These are phyloP conservation scores for Cyanophora paradoxa DNA, from an alignment of 78 protist species.

Conservation along the genomic window DNA sequence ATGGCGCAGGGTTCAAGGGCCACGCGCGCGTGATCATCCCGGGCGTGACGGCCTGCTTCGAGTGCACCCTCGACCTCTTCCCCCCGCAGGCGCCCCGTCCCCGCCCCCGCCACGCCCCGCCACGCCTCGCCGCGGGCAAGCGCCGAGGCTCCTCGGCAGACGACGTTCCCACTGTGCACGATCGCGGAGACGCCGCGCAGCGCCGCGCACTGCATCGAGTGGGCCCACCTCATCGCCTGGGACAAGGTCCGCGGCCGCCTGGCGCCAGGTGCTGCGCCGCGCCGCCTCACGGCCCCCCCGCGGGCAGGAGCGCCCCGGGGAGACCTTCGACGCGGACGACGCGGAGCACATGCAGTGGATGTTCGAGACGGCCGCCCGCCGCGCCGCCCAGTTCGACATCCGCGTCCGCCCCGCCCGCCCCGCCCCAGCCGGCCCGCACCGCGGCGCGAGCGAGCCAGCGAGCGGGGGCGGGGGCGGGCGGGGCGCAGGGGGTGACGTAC, in stretches of 20 bases:
- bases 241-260: no score
- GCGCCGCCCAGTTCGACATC: slow-evolving; percentile 79
- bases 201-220: slow-evolving; percentile 25
- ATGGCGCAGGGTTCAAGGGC: slow-evolving; percentile 75
- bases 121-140: background rate
- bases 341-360: slow-evolving; percentile 87
- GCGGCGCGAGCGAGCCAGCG: no score
- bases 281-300: no score
- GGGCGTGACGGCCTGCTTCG: slow-evolving; percentile 81
- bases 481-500: slow-evolving; percentile 1
- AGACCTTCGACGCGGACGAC: slow-evolving; percentile 88
- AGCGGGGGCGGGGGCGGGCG: background rate
- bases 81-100: slow-evolving; percentile 71
- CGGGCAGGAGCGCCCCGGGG: no score
- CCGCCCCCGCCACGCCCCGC: background rate
- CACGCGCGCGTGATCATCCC: slow-evolving; percentile 90
- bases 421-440: slow-evolving; percentile 46
- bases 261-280: no score
- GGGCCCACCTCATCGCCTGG: no score
- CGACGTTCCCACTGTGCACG: slow-evolving; percentile 89
- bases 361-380: slow-evolving; percentile 50
- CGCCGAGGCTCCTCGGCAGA: background rate
- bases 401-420: slow-evolving; percentile 77
- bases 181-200: slow-evolving; percentile 62
- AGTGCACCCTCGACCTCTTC: slow-evolving; percentile 78